A percentile compares a stretch with the other conserved stretches of the same genome.
phyloP scores from a whole-genome alignment of 169 alveolate genomes.

The Plasmodium gaboni region DNA sequence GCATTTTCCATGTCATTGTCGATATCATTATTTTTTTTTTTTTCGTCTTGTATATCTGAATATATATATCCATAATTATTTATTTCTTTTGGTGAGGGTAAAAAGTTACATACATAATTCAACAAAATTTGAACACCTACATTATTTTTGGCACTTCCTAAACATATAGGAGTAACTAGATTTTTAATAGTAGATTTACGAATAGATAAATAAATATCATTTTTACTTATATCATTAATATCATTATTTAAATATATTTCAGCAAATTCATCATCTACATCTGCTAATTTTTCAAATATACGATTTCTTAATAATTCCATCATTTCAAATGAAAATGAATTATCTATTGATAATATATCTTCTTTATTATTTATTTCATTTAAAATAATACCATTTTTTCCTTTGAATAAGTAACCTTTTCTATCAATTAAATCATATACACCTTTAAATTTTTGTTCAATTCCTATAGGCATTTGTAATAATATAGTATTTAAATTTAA shows the following conservation, averaged over 20 bases:
- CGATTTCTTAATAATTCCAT: conserved; percentile 80
- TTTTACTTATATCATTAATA: conserved; percentile 78
- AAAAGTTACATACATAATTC: conserved; percentile 93
- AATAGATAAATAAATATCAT: conserved; percentile 77
- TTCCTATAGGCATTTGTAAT: conserved; percentile 91
- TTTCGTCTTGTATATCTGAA: conserved; percentile 51
- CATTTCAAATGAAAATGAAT: conserved; percentile 27
- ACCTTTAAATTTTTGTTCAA: conserved; percentile 92
- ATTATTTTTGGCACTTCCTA: conserved; percentile 97
- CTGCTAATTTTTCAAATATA: conserved; percentile 91
- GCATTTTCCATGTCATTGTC: not conserved
- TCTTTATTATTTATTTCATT: conserved; percentile 88
- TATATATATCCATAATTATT: conserved; percentile 74
- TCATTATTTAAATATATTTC: conserved; percentile 89
- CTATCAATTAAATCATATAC: conserved; percentile 89
- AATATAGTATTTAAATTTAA: conserved; percentile 85
- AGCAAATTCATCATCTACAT: conserved; percentile 95
- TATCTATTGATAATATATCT: conserved; percentile 61
- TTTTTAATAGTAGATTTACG: conserved; percentile 86
- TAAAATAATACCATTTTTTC: conserved; percentile 89
- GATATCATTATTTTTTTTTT: not conserved
- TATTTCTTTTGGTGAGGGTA: conserved; percentile 93
- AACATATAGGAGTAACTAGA: conserved; percentile 91
- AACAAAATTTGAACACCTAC: conserved; percentile 95
- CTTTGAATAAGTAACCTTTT: conserved; percentile 91